A percentile compares a stretch with the other conserved stretches of the same genome.
Conservation (phyloP, 2,329 filamentous ascomycete genomes). For the Hymenoscyphus linearis region DNA sequence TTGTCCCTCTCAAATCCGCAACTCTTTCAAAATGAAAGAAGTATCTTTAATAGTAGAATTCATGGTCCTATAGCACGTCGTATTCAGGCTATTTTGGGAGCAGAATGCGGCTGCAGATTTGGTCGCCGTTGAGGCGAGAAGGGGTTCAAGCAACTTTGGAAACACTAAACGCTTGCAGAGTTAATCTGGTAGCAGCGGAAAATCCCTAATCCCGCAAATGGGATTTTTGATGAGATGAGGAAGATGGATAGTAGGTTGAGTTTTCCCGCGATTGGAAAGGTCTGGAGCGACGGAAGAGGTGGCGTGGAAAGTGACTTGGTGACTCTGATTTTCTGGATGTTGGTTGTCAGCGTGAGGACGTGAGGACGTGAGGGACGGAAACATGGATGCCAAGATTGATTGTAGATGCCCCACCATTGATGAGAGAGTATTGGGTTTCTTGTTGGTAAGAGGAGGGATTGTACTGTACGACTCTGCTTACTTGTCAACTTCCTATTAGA, state of each 20-base stretch:
- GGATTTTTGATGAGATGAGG: not conserved
- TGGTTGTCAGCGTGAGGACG: not conserved
- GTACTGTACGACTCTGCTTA: not conserved
- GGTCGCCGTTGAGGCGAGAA: constrained; percentile 10
- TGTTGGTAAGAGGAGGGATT: not conserved
- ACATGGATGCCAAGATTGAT: not conserved
- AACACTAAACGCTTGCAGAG: too few relatives aligned
- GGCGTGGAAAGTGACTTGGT: not conserved
- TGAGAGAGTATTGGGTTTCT: not conserved
- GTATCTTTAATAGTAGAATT: constrained; percentile 11
- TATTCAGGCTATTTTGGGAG: constrained; percentile 17
- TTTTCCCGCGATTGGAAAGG: not conserved
- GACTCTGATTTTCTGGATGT: not conserved
- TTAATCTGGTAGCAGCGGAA: constrained; percentile 13
- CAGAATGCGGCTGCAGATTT: constrained; percentile 10
- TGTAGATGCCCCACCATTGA: not conserved
- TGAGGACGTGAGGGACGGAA: not conserved
- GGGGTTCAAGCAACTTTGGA: too few relatives aligned
- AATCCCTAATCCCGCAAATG: constrained; percentile 5
- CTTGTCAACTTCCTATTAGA: not conserved
- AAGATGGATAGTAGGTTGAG: not conserved
- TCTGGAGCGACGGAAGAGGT: not conserved
- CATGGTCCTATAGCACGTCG: constrained; percentile 8
- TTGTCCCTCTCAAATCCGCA: not conserved
- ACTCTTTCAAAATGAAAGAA: not conserved